Evolutionary conservation across 192 early-diverging fungal genomes (phyloP).

Genomic region (Gonapodya prolifera): DNA sequence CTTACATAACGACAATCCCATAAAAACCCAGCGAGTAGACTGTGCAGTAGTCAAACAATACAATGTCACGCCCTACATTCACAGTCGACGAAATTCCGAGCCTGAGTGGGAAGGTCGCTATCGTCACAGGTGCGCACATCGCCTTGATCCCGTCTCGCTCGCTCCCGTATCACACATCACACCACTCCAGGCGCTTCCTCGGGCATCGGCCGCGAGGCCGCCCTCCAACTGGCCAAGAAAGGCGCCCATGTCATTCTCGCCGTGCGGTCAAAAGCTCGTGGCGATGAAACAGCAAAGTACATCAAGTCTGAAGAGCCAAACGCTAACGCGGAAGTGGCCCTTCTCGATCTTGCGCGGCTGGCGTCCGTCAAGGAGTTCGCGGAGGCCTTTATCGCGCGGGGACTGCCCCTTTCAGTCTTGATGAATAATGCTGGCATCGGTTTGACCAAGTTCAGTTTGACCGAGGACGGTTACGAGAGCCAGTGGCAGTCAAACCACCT

Average conservation of each 20-base stretch:
- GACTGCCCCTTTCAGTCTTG: background rate
- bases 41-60: no score
- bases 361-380: conserved; percentile 4
- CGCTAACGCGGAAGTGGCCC: background rate
- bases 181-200: background rate
- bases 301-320: background rate
- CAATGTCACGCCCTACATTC: no score
- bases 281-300: background rate
- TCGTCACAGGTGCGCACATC: no score
- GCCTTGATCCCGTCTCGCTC: no score
- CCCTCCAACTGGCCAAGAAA: background rate
- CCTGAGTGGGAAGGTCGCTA: no score
- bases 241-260: background rate
- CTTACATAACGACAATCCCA: no score
- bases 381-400: background rate
- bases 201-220: background rate
- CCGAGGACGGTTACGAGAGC: conserved; percentile 14
- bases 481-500: conserved; percentile 17
- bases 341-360: background rate
- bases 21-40: no score
- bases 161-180: no score
- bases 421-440: conserved; percentile 3
- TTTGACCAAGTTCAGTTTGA: background rate
- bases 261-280: background rate
- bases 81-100: no score